Base-by-base conservation (phyloP, 169 alveolate genomes). In the Plasmodium vivax region DNA sequence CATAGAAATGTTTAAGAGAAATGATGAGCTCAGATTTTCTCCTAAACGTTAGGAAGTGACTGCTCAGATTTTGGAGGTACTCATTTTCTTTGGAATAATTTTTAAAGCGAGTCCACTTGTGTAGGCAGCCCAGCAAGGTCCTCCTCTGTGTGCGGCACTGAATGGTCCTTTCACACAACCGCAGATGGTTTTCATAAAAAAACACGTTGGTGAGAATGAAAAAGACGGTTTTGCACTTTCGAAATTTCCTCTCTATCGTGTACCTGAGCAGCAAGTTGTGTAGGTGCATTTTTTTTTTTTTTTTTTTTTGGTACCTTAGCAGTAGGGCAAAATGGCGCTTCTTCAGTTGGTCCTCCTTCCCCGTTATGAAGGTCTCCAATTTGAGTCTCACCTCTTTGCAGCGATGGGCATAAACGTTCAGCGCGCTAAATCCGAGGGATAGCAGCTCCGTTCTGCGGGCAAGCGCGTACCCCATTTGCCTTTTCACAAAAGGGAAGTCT, bases 131-230 rank as follows among this genome's bases (percentile, higher is more conserved):
- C 41, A 23, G 36, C 10, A 85, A 30, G 38, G 80, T 14, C 62
- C 93, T 73, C 74, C 23, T 45, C 23, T 77, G n/a, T 68, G 47
- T 75, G 5, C 93, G 80, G 14, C 80, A 30, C 23, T 73, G 14
- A n/a, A 85, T 85, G 5, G 93, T 85, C 58, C 56, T 41, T 56
- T 74, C 85, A 75, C 93, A 85, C 2, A 85, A 8, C 1, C 82
- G 34, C 71, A 85, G 54, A 7, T 85, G 93, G 32, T 85, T 74
- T 10, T 85, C 47, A 36, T 85, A 85, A 85, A 85, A 85, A 75
- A 75, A 85, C 38, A 85, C 3, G 27, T 85, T 85, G 5, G 56
- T 85, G 30, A 85, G 32, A 32, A 85, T 85, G n/a, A 85, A 43
- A 19, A 85, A 85, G 68, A 74, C 34, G 74, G 77, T 85, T 41